Percentiles rank a stretch among this genome's conserved stretches.
Conservation (phyloP, 163 green algal genomes). For the Scenedesmus sp. region DNA sequence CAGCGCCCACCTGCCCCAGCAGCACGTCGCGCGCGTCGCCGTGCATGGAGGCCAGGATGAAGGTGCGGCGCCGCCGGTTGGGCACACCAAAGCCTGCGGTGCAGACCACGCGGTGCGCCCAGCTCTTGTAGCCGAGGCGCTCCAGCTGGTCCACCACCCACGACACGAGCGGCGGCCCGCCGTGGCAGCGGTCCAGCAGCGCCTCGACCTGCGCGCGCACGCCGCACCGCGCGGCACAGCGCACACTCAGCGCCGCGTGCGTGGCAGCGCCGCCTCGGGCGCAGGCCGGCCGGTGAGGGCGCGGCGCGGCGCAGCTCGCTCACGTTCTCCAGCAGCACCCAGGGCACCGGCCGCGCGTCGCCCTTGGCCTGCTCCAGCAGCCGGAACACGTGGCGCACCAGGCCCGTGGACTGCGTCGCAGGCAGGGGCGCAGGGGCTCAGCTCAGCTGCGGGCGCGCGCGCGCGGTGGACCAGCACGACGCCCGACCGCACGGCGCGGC, state of each 20-base stretch:
- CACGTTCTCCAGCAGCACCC: conserved; percentile 94
- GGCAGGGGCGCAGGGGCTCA: conserved; percentile 5
- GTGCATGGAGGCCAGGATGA: conserved; percentile 85
- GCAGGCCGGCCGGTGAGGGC: too few relatives aligned
- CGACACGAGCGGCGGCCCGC: conserved; percentile 20
- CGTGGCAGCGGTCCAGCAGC: conserved; percentile 70
- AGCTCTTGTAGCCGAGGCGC: conserved; percentile 79
- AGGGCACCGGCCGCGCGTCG: conserved; percentile 71
- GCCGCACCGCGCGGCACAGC: too few relatives aligned
- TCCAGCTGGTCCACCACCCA: conserved; percentile 64
- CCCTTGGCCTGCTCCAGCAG: conserved; percentile 68
- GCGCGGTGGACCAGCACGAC: too few relatives aligned
- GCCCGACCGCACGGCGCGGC: too few relatives aligned
- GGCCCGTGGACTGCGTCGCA: conserved; percentile 63
- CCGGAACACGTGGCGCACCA: conserved; percentile 90
- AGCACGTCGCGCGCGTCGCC: conserved; percentile 91
- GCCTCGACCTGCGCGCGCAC: conserved; percentile 78
- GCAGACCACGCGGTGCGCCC: conserved; percentile 81
- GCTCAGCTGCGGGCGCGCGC: too few relatives aligned
- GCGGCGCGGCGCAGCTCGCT: too few relatives aligned
- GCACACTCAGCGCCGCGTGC: too few relatives aligned
- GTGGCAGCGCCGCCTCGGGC: too few relatives aligned
- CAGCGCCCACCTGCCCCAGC: conserved; percentile 69
- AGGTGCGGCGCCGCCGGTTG: conserved; percentile 80
- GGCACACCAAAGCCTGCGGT: conserved; percentile 86